These are phyloP conservation scores for Elaeis oleifera DNA, from an alignment of 202 grass and related monocot species.

Conservation along the genomic window DNA sequence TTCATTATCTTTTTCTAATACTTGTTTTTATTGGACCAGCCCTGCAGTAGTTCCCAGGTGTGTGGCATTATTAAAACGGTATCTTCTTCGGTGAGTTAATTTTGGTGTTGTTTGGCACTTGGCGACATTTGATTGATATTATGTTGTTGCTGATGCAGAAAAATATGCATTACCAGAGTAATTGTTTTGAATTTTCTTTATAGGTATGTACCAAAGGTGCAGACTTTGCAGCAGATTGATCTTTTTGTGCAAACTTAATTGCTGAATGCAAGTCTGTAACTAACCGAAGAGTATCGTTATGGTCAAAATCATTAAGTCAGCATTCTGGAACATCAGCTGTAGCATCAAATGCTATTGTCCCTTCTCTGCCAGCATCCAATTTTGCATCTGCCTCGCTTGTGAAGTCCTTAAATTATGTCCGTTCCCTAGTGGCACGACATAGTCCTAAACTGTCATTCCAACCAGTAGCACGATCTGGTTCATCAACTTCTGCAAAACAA, in stretches of 20 bases:
- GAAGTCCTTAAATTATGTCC: slow-evolving; percentile 94
- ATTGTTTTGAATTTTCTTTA: neutral
- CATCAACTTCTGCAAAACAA: slow-evolving; percentile 46
- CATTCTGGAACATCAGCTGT: slow-evolving; percentile 33
- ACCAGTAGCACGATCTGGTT: slow-evolving; percentile 34
- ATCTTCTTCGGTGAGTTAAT: slow-evolving; percentile 72
- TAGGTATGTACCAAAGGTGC: slow-evolving; percentile 83
- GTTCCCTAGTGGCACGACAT: slow-evolving; percentile 84
- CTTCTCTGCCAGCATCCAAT: slow-evolving; percentile 42
- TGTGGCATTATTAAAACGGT: slow-evolving; percentile 74
- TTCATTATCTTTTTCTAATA: too few species aligned
- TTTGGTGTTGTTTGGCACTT: neutral
- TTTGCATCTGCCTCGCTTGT: slow-evolving; percentile 79
- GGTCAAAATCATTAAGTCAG: slow-evolving; percentile 26
- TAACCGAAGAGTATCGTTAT: slow-evolving; percentile 38
- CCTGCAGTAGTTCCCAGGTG: slow-evolving; percentile 94
- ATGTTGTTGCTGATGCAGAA: too few species aligned
- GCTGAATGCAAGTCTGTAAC: slow-evolving; percentile 57
- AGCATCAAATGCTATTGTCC: slow-evolving; percentile 40
- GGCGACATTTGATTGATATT: too few species aligned
- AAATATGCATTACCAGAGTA: too few species aligned
- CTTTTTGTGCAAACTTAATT: slow-evolving; percentile 77
- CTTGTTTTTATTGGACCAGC: slow-evolving; percentile 53
- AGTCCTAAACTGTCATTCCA: slow-evolving; percentile 88
- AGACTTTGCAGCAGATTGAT: slow-evolving; percentile 87